These are phyloP conservation scores for Begonia masoniana DNA, from an alignment of 306 rosid genomes.

Conservation along the genomic window DNA sequence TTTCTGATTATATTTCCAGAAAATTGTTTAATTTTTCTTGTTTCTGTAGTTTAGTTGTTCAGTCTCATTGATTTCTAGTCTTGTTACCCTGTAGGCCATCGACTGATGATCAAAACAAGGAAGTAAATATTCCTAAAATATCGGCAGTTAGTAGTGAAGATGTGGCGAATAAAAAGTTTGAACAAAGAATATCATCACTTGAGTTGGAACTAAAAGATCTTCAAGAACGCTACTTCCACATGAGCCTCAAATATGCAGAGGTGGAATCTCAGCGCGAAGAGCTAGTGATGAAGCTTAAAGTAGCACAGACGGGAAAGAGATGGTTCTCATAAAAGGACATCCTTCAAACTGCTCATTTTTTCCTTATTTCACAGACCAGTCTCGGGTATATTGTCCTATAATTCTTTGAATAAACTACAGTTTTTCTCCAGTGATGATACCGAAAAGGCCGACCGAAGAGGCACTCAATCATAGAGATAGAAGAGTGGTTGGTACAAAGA, in stretches of 20 bases:
- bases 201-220: conserved; percentile 77
- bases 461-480: conserved; percentile 3
- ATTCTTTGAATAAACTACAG: conserved; percentile 18
- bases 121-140: conserved; percentile 20
- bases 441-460: background rate
- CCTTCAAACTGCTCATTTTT: conserved; percentile 3
- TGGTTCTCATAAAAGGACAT: conserved; percentile 40
- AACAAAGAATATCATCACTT: conserved; percentile 46
- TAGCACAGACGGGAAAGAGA: conserved; percentile 36
- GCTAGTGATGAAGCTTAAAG: conserved; percentile 78
- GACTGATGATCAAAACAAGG: conserved; percentile 27
- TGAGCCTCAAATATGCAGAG: conserved; percentile 93
- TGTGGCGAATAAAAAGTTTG: conserved; percentile 42
- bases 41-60: too few relatives aligned
- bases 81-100: conserved; percentile 27
- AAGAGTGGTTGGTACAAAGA: background rate
- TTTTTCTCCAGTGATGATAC: conserved; percentile 9
- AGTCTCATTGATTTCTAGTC: too few relatives aligned
- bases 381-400: conserved; percentile 20
- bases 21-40: too few relatives aligned
- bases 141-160: conserved; percentile 34
- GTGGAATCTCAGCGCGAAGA: conserved; percentile 88
- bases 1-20: too few relatives aligned
- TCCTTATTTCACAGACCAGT: conserved; percentile 13
- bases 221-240: conserved; percentile 66